Base-by-base conservation (phyloP, 73 alveolate species). In the Blepharisma stoltei region DNA sequence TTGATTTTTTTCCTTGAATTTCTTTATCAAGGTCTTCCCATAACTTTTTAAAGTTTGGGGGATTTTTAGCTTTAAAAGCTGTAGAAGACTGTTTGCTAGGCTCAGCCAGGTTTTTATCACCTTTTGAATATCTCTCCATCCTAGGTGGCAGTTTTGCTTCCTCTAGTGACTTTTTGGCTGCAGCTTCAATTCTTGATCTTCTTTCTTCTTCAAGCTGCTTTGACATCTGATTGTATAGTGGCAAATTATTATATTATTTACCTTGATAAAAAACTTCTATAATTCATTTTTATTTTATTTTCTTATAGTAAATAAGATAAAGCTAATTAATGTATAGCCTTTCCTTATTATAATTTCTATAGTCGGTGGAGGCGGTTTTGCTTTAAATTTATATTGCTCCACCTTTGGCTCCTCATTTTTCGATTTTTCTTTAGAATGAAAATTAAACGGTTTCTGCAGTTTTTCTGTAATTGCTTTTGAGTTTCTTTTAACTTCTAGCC, bases 91-190 rank as follows among this genome's bases (percentile, higher is more conserved):
- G 54, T 81, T 78, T 88, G 85, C 55, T 54, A 81, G 79, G 92
- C 60, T 80, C 86, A 48, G 83, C 11, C 41, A 69, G 76, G 50
- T 92, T 92, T 86, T 84, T 90, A 32, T 82, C 84, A 55, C 86
- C 84, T 83, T 91, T 60, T n/a, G 37, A 96, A 86, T 93, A 89
- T 87, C 83, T 84, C 75, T 90, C 95, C 98, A 93, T 93, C 69
- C 97, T 81, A 6, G 95, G 94, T n/a, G 98, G 98, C 54, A 93
- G 84, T 9, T 88, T 82, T 6, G 97, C 92, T 43, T 78, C 80
- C 20, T 90, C 79, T 46, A 81, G 76, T 9, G 94, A 71, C 6
- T 81, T 75, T 79, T 91, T 89, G 54, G 98, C 98, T 73, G 90
- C 88, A 78, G 78, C 54, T 77, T 84, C 92, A 43, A 91, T 84